phyloP scores from a whole-genome alignment of 352 stramenopile species.

The Discostella stelligera region DNA sequence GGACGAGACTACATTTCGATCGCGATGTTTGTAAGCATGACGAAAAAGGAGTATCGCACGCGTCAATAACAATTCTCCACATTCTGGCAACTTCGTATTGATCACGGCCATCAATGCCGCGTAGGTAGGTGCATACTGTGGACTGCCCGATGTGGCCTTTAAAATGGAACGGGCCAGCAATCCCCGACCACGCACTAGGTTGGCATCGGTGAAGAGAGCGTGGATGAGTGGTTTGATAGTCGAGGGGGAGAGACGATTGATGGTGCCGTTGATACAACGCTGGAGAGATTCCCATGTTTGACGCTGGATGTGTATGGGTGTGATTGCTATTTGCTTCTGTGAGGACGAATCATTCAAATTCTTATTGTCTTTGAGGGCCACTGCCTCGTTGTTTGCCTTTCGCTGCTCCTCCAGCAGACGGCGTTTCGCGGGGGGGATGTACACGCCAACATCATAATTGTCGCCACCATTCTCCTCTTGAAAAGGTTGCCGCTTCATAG shows the following conservation, averaged over 20 bases:
- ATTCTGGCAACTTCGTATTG: conserved; percentile 98
- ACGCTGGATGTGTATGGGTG: conserved; percentile 77
- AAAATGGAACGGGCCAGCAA: conserved; percentile 92
- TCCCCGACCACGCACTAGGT: conserved; percentile 94
- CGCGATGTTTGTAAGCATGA: conserved; percentile 92
- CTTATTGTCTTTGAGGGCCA: conserved; percentile 1
- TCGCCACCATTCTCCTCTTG: conserved; percentile 6
- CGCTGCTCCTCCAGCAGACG: conserved; percentile 41
- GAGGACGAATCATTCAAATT: neutral
- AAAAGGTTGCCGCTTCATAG: neutral
- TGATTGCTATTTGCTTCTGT: neutral
- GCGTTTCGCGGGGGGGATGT: conserved; percentile 73
- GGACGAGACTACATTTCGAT: conserved; percentile 94
- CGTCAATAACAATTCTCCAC: conserved; percentile 88
- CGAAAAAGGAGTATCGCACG: conserved; percentile 94
- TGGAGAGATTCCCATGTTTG: conserved; percentile 94
- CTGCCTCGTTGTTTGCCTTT: conserved; percentile 25
- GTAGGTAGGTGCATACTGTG: conserved; percentile 87
- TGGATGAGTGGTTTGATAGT: conserved; percentile 96
- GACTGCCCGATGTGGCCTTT: conserved; percentile 94
- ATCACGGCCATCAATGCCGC: conserved; percentile 95
- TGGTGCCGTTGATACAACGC: conserved; percentile 97
- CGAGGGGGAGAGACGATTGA: conserved; percentile 92
- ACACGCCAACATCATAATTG: conserved; percentile 43
- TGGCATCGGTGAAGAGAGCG: conserved; percentile 94